Conservation (phyloP, 2,329 filamentous ascomycete species). For the Botrytis elliptica region DNA sequence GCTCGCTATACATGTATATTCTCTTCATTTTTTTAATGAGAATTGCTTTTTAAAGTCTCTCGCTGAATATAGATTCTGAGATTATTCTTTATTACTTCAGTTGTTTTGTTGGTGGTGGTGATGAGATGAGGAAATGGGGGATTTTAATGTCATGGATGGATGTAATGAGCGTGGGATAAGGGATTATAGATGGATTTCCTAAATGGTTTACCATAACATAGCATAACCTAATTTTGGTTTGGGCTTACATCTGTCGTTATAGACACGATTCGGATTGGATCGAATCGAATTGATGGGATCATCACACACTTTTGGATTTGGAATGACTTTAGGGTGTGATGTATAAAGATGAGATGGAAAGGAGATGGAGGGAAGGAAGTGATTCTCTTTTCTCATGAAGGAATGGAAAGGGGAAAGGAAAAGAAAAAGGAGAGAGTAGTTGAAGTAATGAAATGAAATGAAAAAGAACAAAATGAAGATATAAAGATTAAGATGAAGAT, state of each 20-base stretch:
- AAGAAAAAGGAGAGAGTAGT: neutral
- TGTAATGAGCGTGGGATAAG: constrained; percentile 15
- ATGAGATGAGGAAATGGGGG: neutral
- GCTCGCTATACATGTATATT: constrained; percentile 35
- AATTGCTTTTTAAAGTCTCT: constrained; percentile 24
- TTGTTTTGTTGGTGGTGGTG: neutral
- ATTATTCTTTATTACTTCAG: neutral
- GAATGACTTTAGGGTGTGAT: constrained; percentile 1
- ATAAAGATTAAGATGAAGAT: neutral
- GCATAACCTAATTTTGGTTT: neutral
- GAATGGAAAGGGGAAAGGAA: no score
- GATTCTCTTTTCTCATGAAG: no score
- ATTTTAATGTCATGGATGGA: constrained; percentile 8
- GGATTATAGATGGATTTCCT: neutral
- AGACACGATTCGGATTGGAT: constrained; percentile 10
- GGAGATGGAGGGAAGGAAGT: neutral
- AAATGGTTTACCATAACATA: constrained; percentile 9
- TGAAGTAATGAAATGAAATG: constrained; percentile 9
- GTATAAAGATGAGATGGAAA: neutral
- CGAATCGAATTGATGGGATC: neutral
- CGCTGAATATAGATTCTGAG: constrained; percentile 31
- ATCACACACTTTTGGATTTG: constrained; percentile 15
- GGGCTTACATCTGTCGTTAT: constrained; percentile 7
- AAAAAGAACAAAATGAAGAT: neutral
- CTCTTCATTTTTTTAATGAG: constrained; percentile 20